Base-by-base conservation (phyloP, 148 eudicot species). In the Camellia granthamiana region DNA sequence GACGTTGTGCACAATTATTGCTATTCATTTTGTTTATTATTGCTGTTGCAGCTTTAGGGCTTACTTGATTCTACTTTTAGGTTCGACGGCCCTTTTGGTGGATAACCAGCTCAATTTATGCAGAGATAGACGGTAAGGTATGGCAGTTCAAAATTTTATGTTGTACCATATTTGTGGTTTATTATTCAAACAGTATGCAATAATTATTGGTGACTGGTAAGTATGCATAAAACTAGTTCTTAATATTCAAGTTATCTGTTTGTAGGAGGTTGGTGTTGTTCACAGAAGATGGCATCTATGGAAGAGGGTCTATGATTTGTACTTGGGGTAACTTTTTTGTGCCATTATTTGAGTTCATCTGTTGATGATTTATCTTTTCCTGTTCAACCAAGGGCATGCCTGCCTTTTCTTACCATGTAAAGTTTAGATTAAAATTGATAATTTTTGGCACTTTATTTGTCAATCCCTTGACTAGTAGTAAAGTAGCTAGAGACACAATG, bases 221-320 rank as follows among this genome's bases (percentile, higher is more conserved):
- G 54, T 15, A 70, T 6, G 23, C 56, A 23, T 21, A 61, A 44
- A 76, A 44, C 59, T 4, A 49, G 30, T 77, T 55, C 21, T 55
- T 54, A 78, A 68, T 79, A 15, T 44, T 55, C 18, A 8, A 56
- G 30, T 10, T 60, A 3, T 77, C 72, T 77, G 15, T 72, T 61
- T 80, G 18, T 81, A 96, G 99, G 97, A 91, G 83, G 80, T 96
- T 84, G 99, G 99, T 73, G 99, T 96, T 78, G 99, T 96, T 81
- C 99, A 96, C 84, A 88, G 88, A 84, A 87, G 99, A 86, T 96
- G 99, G 99, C 99, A 96, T 96, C 89, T 96, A 6, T 96, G 99
- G 99, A 93, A 85, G 90, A 92, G 99, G 90, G 88, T 89, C 72
- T 96, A 96, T 89, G 99, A 96, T 91, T 85, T 96, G 81, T 96